Base-by-base conservation (phyloP, 805 yeast species). In the Pichia californica region DNA sequence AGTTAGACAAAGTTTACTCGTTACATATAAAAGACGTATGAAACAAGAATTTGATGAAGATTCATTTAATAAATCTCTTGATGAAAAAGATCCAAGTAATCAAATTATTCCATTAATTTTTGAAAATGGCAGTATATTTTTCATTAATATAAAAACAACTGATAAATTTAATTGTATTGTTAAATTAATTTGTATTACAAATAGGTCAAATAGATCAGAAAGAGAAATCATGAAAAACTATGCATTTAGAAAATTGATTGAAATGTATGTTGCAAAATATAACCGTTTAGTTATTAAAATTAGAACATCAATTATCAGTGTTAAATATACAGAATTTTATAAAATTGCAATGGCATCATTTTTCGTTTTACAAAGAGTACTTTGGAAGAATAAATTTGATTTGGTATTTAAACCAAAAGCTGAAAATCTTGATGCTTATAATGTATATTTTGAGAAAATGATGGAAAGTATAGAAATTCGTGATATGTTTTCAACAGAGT, bases 101-200 rank as follows among this genome's bases (percentile, higher is more conserved):
- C 64, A 63, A 42, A 52, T 63, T 1, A 54, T 63, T 20, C 68
- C 68, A 7, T 23, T 63, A 14, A 42, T 59, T 7, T 46, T 60
- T 33, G 64, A 61, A 40, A 58, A 52, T 41, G 63, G 63, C 9
- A 45, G 51, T 7, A 48, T 56, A 2, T 60, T 55, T 44, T 44
- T 63, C 35, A 52, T 63, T 30, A 62, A 62, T 40, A 51, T 61
- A 23, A 48, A 48, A 28, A 49, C 55, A 1, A 41, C 30, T 11
- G 54, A 53, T 34, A 53, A 48, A 15, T 44, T 41, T n/a, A 40
- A 47, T 16, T 41, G 45, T 26, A 35, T 21, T 16, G 48, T 51
- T 13, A 51, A 44, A 5, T 51, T 62, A 9, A 46, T 60, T 31
- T 62, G 59, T 35, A 55, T 63, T 2, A 47, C 58, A 4, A 49